Evolutionary conservation across 139 green algal genomes (phyloP).

Genomic region (Yamagishiella unicocca): DNA sequence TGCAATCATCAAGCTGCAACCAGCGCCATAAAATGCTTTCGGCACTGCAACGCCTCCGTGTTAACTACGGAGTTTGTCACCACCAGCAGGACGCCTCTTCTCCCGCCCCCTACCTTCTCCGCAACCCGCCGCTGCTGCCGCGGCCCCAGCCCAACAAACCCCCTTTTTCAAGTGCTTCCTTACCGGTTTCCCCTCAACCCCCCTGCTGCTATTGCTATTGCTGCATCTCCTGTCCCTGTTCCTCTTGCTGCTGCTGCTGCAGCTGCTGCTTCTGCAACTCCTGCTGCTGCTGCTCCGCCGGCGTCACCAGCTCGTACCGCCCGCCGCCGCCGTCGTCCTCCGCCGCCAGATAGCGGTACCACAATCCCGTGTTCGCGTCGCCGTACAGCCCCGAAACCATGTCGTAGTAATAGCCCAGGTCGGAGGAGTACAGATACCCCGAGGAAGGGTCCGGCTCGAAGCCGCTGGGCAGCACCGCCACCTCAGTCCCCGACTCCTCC

Average conservation of each 20-base stretch:
- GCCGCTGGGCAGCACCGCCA: neutral
- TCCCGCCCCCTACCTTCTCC: too few relatives aligned
- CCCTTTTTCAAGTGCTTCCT: too few relatives aligned
- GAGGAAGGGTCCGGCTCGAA: neutral
- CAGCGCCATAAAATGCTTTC: too few relatives aligned
- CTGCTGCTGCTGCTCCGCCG: neutral
- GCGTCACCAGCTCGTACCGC: neutral
- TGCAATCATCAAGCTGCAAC: too few relatives aligned
- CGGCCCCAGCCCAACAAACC: too few relatives aligned
- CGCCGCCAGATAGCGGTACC: conserved; percentile 14
- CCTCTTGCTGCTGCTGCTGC: neutral
- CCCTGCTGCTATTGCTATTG: neutral
- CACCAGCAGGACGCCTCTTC: too few relatives aligned
- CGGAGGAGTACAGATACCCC: neutral
- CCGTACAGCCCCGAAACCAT: conserved; percentile 17
- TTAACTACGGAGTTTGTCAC: too few relatives aligned
- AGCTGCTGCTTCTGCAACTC: neutral
- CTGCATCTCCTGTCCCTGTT: neutral
- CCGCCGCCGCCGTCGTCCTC: neutral
- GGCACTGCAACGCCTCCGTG: too few relatives aligned
- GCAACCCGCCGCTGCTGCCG: too few relatives aligned
- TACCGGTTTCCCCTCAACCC: neutral
- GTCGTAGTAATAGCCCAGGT: conserved; percentile 45
- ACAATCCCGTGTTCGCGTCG: conserved; percentile 25
- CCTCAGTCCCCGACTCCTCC: neutral